Base-by-base conservation (phyloP, 306 rosid genomes). In the Acacia acuminata region DNA sequence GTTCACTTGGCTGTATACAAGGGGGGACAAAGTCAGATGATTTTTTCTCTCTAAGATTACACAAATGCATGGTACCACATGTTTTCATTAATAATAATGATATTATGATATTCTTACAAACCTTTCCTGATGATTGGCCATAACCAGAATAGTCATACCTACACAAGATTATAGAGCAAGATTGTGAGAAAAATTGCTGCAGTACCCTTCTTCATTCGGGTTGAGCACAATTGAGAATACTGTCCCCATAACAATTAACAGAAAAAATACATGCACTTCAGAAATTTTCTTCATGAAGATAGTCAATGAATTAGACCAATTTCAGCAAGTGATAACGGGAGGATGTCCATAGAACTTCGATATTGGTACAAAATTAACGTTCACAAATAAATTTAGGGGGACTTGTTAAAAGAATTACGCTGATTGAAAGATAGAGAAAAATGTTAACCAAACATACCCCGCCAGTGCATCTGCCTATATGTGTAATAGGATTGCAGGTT, bases 131-230 rank as follows among this genome's bases (percentile, higher is more conserved):
- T 82, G 97, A 93, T 77, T 93, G 92, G 53, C 97, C 97, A 65
- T 92, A 92, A 75, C 97, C 97, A 45, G 97, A 92, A 80, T 92
- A 92, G 82, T 93, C 97, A 83, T 91, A 93, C 93, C 97, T 93
- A 86, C 87, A 87, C 47, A 82, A 51, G 76, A 80, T 60, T n/a
- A 38, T 38, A 71, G 24, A 69, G 58, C 17, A 32, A 44, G 76
- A 8, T 30, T 7, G 30, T 48, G 51, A 69, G 72, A 34, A 42
- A 82, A 77, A 58, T 24, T 16, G 58, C 73, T 34, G 20, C 53
- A 47, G 27, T 8, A 71, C 70, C 27, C 32, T 77, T 13, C 60
- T 77, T 19, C 60, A 17, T 63, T 48, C 36, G 12, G 61, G 69
- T 38, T 47, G 42, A 72, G 32, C 20, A 79, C 65, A 50, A 47